Base-by-base conservation (phyloP, 208 protist genomes). In the Trichomonas tenax region DNA sequence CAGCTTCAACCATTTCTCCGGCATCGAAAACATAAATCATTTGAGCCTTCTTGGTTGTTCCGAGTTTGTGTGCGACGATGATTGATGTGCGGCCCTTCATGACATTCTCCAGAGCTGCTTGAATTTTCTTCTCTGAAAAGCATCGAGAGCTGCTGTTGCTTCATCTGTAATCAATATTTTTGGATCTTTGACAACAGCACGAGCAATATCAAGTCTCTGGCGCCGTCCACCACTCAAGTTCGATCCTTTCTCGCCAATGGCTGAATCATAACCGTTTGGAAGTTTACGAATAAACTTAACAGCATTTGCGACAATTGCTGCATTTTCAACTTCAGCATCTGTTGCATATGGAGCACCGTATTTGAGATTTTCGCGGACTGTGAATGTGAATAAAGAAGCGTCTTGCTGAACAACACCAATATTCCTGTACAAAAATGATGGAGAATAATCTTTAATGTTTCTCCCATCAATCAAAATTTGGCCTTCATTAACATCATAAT, bases 401-500 rank as follows among this genome's bases (percentile, higher is more conserved):
- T 89, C 82, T 48, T 89, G 82, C 23, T 89, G 82, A 46, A 89
- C 82, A 21, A 89, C 82, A n/a, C 82, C 82, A 89, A 89, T 46
- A n/a, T 21, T n/a, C 48, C 40, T 9, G 48, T 89, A 40, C 10
- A 89, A 46, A 44, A 44, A 89, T n/a, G 23, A 0, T n/a, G 40
- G 40, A 45, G 34, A 23, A n/a, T 46, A 89, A 34, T 89, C 40
- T n/a, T 17, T 89, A 31, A 89, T 89, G 17, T 44, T 3, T 89
- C 14, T 46, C 4, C 36, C 40, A 48, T 89, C 82, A 48, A 89
- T 21, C 41, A 89, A 89, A n/a, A 89, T 48, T 48, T 46, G n/a
- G 40, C 82, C 82, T 89, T 89, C 38, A 48, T 89, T 46, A 31
- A 89, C 40, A 89, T 89, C 82, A 48, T 89, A 89, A 48, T 44